These are phyloP conservation scores for Metschnikowia matae DNA, from an alignment of 805 yeast species.

Conservation along the genomic window DNA sequence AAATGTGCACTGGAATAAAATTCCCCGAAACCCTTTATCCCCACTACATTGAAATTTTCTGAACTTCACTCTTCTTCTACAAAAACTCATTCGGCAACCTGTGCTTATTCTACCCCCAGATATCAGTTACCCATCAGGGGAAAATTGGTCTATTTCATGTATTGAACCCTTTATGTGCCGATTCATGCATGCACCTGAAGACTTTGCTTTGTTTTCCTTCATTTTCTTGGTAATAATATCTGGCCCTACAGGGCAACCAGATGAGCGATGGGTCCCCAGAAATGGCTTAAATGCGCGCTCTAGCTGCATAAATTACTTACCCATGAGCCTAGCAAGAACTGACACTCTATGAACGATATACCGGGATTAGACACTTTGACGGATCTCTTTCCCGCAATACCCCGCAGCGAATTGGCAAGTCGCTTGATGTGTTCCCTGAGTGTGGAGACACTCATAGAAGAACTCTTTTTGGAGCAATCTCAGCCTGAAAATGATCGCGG, in stretches of 20 bases:
- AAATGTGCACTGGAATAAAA: no score
- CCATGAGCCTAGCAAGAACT: neutral
- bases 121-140: no score
- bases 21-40: no score
- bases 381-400: slow-evolving; percentile 25
- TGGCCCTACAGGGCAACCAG: neutral
- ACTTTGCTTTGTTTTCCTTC: no score
- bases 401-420: slow-evolving; percentile 25
- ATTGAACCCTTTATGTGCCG: no score
- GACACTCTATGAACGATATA: slow-evolving; percentile 4
- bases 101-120: no score
- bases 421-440: slow-evolving; percentile 23
- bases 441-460: slow-evolving; percentile 24
- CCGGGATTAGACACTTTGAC: slow-evolving; percentile 21
- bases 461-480: slow-evolving; percentile 17
- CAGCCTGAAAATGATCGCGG: neutral
- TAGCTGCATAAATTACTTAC: neutral
- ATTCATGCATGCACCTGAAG: no score
- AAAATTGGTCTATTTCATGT: no score
- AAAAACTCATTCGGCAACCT: no score
- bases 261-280: neutral
- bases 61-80: no score
- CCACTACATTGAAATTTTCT: no score
- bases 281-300: neutral
- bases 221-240: no score